Evolutionary conservation across 306 rosid genomes (phyloP), one percentile per base, ranked within the genome.

Genomic region (Begonia loranthoides): DNA sequence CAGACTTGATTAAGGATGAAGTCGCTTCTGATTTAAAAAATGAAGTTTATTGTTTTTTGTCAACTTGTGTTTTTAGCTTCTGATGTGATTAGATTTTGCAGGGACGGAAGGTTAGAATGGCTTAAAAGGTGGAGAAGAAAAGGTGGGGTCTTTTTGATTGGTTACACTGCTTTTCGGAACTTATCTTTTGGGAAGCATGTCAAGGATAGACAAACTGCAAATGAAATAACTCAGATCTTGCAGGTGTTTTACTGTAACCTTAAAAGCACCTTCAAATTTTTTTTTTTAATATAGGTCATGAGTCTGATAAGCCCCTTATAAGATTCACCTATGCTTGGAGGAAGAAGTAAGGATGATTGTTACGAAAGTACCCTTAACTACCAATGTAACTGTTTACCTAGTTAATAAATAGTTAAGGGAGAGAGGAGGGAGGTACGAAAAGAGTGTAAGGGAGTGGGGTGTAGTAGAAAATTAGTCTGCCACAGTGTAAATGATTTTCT

Each of bases 61-160:
- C 8, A 47, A 13, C 14, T 28, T 17, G n/a, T 51, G 13, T 15
- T 33, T 40, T 15, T 57, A 56, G 47, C 41, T 49, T 64, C 67
- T 66, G 58, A 59, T 60, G 11, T 46, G 47, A 52, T 72, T 61
- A 28, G 56, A 16, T 70, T 70, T 62, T 36, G 61, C 79, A 90
- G 99, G 73, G 95, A 90, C 63, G 78, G 79, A 72, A 90, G 95
- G 65, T 77, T 70, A 10, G 84, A 80, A 44, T 62, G 76, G 58
- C 79, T 90, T 56, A 83, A 82, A 22, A 90, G 85, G 66, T 90
- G 99, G 99, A 80, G 92, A 78, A 62, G 74, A 10, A 90, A 90
- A 64, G 99, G 99, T 58, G 99, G 99, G 43, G 75, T 90, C 33
- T 86, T 90, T 76, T 58, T 90, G 64, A 86, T 90, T 62, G 92